Conservation (phyloP, 106 monocot genomes). For the Dioscorea dumetorum region DNA sequence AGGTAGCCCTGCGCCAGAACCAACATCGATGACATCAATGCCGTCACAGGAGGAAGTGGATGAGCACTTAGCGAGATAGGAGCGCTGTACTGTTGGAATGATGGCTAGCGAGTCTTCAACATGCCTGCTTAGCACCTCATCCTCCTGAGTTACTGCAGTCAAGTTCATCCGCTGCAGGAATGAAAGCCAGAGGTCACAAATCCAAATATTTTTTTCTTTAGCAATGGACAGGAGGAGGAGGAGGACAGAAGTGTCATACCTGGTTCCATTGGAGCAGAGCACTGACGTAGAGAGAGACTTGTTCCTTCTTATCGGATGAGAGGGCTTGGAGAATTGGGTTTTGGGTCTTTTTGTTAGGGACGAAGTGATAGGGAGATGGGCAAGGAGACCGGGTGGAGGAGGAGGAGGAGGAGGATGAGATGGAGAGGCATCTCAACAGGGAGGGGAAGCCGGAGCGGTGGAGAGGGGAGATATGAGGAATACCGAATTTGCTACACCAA, state of each 20-base stretch:
- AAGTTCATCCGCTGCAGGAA: conserved; percentile 73
- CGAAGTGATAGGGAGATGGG: not conserved
- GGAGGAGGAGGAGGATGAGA: not conserved
- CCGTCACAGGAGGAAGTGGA: conserved; percentile 19
- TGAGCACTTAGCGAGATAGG: conserved; percentile 33
- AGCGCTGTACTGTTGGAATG: conserved; percentile 38
- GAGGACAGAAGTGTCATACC: conserved; percentile 13
- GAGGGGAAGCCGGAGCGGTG: conserved; percentile 6
- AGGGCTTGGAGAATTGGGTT: conserved; percentile 18
- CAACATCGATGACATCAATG: conserved; percentile 72
- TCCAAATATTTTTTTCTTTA: not conserved
- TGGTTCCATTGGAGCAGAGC: conserved; percentile 94
- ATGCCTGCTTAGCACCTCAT: conserved; percentile 81
- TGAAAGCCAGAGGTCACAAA: not conserved
- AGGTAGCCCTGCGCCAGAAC: conserved; percentile 85
- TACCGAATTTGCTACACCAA: conserved; percentile 2
- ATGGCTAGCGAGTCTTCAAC: conserved; percentile 87
- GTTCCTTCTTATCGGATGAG: conserved; percentile 56
- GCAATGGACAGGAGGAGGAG: not conserved
- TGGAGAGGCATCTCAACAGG: not conserved
- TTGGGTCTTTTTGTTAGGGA: not conserved
- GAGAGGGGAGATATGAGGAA: conserved; percentile 1
- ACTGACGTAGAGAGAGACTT: conserved; percentile 60
- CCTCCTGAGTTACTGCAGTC: conserved; percentile 75
- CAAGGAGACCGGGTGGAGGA: not conserved